A percentile compares a stretch with the other conserved stretches of the same genome.
phyloP scores from a whole-genome alignment of 495 filamentous ascomycete species.

The Hapsidospora chrysogenum region DNA sequence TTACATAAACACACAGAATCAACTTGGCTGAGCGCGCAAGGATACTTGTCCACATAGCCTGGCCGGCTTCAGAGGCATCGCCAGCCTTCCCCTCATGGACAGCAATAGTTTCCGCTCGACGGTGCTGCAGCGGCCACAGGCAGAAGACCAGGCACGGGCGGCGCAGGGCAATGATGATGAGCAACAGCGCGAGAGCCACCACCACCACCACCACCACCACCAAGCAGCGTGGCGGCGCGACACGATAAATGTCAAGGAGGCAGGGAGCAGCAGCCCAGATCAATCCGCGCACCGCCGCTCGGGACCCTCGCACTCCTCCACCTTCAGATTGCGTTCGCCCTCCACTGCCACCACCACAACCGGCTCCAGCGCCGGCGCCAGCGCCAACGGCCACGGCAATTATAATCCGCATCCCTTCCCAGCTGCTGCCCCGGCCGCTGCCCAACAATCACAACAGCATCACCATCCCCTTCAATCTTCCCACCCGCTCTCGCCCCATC shows the following conservation, averaged over 20 bases:
- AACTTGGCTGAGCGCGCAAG: too few species aligned
- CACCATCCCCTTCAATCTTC: neutral
- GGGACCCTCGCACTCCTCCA: neutral
- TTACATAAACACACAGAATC: too few species aligned
- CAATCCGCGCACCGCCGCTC: too few species aligned
- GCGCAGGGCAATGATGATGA: conserved; percentile 10
- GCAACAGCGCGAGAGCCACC: conserved; percentile 10
- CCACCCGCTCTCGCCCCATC: conserved; percentile 5
- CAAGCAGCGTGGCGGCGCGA: too few species aligned
- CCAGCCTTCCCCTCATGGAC: too few species aligned
- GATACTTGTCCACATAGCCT: too few species aligned
- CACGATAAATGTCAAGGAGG: conserved; percentile 20
- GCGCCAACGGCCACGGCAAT: too few species aligned
- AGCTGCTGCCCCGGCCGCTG: too few species aligned
- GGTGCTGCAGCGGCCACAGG: conserved; percentile 24
- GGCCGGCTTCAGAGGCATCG: too few species aligned
- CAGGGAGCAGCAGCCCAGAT: conserved; percentile 1
- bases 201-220: conserved; percentile 4
- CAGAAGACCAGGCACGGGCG: conserved; percentile 19
- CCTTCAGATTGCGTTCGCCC: conserved; percentile 5
- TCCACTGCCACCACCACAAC: too few species aligned
- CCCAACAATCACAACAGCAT: too few species aligned
- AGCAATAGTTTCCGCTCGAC: conserved; percentile 24
- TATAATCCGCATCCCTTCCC: too few species aligned
- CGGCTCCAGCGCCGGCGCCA: conserved; percentile 3